phyloP scores from a whole-genome alignment of 106 monocot species.

The Cymbidium sinense region DNA sequence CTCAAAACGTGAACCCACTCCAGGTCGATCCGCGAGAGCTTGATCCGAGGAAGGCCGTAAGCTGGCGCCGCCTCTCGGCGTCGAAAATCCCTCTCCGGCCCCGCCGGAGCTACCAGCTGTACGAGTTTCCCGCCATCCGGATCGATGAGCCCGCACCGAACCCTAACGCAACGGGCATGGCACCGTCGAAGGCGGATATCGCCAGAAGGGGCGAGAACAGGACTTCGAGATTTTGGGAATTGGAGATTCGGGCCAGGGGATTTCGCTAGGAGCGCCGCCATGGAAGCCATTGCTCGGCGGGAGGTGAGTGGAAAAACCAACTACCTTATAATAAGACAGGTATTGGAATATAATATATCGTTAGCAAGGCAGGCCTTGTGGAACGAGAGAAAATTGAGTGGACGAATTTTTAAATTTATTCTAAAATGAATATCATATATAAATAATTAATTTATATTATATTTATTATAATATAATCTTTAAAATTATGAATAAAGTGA shows the following conservation, averaged over 20 bases:
- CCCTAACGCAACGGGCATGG: background rate
- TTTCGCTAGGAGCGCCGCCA: background rate
- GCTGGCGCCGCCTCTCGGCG: slow-evolving; percentile 47
- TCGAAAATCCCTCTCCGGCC: slow-evolving; percentile 28
- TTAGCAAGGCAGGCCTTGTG: background rate
- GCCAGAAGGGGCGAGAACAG: background rate
- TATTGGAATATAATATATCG: background rate
- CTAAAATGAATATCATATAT: too few relatives aligned
- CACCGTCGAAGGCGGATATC: background rate
- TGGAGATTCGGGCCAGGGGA: background rate
- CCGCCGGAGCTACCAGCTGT: slow-evolving; percentile 57
- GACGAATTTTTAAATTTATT: too few relatives aligned
- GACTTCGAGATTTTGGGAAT: background rate
- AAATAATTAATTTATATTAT: too few relatives aligned
- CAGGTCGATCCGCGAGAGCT: slow-evolving; percentile 46
- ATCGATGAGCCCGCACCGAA: slow-evolving; percentile 47
- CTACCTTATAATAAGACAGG: background rate
- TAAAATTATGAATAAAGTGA: too few relatives aligned
- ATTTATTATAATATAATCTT: too few relatives aligned
- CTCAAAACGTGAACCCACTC: slow-evolving; percentile 91
- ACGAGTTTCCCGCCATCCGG: slow-evolving; percentile 86
- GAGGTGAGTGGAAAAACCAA: background rate
- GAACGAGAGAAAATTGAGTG: too few relatives aligned
- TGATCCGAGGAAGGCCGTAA: slow-evolving; percentile 24
- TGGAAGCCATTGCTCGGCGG: background rate